A percentile compares a stretch with the other conserved stretches of the same genome.
Evolutionary conservation across 2,329 filamentous ascomycete species (phyloP).

Genomic region (Hymenoscyphus occultus): DNA sequence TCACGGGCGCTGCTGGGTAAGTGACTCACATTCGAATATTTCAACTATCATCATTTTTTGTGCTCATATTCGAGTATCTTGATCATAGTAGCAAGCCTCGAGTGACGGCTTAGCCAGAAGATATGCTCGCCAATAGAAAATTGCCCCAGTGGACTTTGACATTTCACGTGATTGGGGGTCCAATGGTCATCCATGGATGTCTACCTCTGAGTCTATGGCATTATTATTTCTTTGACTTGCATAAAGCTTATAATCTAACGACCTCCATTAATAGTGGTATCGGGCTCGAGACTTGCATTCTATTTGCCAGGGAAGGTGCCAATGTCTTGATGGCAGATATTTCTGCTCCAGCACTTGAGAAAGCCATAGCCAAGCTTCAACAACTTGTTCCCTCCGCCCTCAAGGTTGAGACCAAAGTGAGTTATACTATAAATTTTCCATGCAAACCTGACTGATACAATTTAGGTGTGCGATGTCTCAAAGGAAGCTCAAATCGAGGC

Average conservation of each 20-base stretch:
- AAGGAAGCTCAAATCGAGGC: slow-evolving; percentile 63
- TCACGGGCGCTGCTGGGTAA: slow-evolving; percentile 69
- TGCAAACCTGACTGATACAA: neutral
- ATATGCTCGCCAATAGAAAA: neutral
- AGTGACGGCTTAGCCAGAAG: neutral
- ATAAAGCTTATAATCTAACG: neutral
- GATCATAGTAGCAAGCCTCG: neutral
- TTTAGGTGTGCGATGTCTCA: slow-evolving; percentile 59
- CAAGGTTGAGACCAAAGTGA: slow-evolving; percentile 47
- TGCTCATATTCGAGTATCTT: neutral
- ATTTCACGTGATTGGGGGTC: neutral
- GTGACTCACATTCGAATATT: slow-evolving; percentile 27
- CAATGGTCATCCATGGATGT: too few species aligned
- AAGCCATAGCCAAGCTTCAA: slow-evolving; percentile 57
- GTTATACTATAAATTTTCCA: neutral
- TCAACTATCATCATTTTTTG: neutral
- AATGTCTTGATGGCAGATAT: slow-evolving; percentile 70
- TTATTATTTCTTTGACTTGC: too few species aligned
- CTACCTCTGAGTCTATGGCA: neutral
- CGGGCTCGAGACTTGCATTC: slow-evolving; percentile 70
- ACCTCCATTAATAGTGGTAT: slow-evolving; percentile 53
- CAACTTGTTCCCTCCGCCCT: slow-evolving; percentile 51
- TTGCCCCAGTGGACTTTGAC: neutral
- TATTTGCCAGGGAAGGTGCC: slow-evolving; percentile 69
- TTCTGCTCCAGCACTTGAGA: slow-evolving; percentile 60